phyloP scores from a whole-genome alignment of 345 rosid species.

The Isatis tinctoria region DNA sequence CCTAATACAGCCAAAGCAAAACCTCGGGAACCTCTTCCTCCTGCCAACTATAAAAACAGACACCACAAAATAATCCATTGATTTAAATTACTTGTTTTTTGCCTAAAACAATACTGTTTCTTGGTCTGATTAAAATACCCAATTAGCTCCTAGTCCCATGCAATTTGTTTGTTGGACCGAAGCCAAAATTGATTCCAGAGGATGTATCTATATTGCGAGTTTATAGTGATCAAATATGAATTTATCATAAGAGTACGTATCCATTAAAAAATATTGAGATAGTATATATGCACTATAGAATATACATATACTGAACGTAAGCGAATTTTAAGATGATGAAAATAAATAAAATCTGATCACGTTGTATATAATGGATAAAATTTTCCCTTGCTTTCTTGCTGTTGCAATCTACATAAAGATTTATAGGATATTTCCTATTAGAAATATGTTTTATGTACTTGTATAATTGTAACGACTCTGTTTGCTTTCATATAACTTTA shows the following conservation, averaged over 20 bases:
- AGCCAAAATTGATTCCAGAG: constrained; percentile 21
- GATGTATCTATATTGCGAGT: not conserved
- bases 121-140: constrained; percentile 7
- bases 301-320: not conserved
- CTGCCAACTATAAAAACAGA: constrained; percentile 60
- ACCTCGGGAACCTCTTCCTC: constrained; percentile 56
- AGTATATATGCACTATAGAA: not conserved
- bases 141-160: constrained; percentile 5
- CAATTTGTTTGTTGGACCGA: constrained; percentile 28
- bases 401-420: too few species aligned
- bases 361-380: not conserved
- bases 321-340: not conserved
- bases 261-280: not conserved
- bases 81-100: not conserved
- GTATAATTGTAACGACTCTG: too few species aligned
- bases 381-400: too few species aligned
- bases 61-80: constrained; percentile 32
- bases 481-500: too few species aligned
- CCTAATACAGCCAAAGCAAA: constrained; percentile 42
- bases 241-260: not conserved
- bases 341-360: not conserved
- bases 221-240: not conserved
- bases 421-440: too few species aligned
- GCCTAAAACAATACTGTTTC: constrained; percentile 9
- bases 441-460: too few species aligned